These are phyloP conservation scores for Aspergillus panamensis DNA, from an alignment of 495 filamentous ascomycete species.

Conservation along the genomic window DNA sequence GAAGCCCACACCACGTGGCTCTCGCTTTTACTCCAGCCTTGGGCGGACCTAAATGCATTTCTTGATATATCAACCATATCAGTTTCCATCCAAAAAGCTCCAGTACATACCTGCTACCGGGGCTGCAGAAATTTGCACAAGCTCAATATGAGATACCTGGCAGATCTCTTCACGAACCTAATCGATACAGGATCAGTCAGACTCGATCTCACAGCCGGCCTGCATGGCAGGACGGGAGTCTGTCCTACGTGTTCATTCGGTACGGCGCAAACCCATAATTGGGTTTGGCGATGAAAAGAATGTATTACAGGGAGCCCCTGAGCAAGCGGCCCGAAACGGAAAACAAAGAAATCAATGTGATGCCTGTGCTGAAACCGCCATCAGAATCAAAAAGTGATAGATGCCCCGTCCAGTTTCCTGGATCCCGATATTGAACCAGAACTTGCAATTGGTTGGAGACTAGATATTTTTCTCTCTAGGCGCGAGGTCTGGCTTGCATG, in stretches of 20 bases:
- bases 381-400: background rate
- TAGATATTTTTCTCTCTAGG: background rate
- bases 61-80: too few relatives aligned
- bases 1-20: too few relatives aligned
- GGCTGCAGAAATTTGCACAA: too few relatives aligned
- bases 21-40: too few relatives aligned
- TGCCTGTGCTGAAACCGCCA: background rate
- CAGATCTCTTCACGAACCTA: too few relatives aligned
- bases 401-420: background rate
- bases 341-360: background rate
- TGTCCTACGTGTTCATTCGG: conserved; percentile 3
- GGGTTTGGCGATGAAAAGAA: background rate
- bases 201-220: too few relatives aligned
- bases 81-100: too few relatives aligned
- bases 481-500: background rate
- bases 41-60: too few relatives aligned
- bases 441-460: background rate
- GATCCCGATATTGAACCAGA: background rate
- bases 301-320: background rate
- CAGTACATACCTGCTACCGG: too few relatives aligned
- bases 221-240: background rate
- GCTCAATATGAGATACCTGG: too few relatives aligned
- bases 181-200: too few relatives aligned
- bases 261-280: background rate
- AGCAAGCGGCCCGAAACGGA: background rate